phyloP scores from a whole-genome alignment of 1,284 basidiomycete species.

The Ganoderma multipileum region DNA sequence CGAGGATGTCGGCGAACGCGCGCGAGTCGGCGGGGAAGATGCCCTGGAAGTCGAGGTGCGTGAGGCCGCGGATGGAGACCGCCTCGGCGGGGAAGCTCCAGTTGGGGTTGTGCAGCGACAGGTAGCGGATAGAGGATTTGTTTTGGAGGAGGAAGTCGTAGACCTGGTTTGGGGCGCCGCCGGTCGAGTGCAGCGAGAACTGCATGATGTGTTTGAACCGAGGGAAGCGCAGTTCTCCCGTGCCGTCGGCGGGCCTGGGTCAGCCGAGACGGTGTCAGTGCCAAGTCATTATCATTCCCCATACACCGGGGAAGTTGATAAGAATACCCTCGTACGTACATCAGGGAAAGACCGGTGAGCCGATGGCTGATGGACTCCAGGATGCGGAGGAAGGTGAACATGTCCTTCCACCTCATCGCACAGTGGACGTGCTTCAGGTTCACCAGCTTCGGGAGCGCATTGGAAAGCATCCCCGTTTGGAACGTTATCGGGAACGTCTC shows the following conservation, averaged over 20 bases:
- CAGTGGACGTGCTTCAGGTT: conserved; percentile 67
- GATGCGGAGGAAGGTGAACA: conserved; percentile 57
- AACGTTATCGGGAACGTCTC: conserved; percentile 64
- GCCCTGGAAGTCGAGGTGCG: conserved; percentile 65
- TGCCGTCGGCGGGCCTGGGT: conserved; percentile 55
- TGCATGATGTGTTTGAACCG: conserved; percentile 64
- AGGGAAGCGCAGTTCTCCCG: conserved; percentile 59
- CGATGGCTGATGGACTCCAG: conserved; percentile 59
- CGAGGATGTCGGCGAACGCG: conserved; percentile 63
- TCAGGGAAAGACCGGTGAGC: conserved; percentile 59
- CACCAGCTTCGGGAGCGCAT: conserved; percentile 66
- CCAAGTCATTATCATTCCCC: neutral
- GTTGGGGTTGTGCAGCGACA: conserved; percentile 59
- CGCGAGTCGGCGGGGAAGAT: conserved; percentile 57
- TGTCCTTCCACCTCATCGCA: conserved; percentile 61
- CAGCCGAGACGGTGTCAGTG: neutral
- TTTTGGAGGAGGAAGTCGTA: conserved; percentile 60
- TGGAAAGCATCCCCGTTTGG: conserved; percentile 75
- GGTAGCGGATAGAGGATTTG: conserved; percentile 57
- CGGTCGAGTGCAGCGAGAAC: conserved; percentile 56
- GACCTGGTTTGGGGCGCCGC: conserved; percentile 47
- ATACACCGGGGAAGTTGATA: conserved; percentile 3
- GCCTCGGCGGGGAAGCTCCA: conserved; percentile 63
- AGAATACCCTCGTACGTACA: conserved; percentile 43
- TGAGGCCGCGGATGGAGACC: conserved; percentile 67